Percentiles rank a stretch among this genome's conserved stretches.
These are phyloP conservation scores for Pulveroboletus sp. DNA, from an alignment of 768 basidiomycete species.

Conservation along the genomic window DNA sequence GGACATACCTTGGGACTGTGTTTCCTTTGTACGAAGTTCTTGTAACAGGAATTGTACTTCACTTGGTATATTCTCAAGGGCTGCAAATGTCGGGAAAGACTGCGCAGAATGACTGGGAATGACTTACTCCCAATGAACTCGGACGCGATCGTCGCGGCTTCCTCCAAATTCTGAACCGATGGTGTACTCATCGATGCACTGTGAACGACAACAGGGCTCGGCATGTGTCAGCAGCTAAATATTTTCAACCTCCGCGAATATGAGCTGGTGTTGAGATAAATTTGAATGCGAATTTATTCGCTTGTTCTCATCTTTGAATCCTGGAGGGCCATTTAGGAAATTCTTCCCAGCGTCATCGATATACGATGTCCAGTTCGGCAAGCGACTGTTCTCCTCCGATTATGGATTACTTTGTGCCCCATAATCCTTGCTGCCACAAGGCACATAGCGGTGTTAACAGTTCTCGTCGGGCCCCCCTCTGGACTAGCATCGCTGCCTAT, in stretches of 20 bases:
- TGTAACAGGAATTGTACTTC: slow-evolving; percentile 47
- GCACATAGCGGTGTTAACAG: background rate
- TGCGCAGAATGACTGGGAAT: background rate
- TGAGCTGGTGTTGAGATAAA: slow-evolving; percentile 5
- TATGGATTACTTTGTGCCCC: background rate
- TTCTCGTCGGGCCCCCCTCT: no score
- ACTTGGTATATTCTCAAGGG: slow-evolving; percentile 47
- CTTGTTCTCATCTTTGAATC: background rate
- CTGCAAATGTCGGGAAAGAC: slow-evolving; percentile 20
- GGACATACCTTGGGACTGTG: slow-evolving; percentile 37
- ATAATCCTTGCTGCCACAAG: slow-evolving; percentile 1
- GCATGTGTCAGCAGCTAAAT: slow-evolving; percentile 16
- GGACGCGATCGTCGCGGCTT: slow-evolving; percentile 46
- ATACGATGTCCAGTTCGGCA: slow-evolving; percentile 1
- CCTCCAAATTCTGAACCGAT: slow-evolving; percentile 40
- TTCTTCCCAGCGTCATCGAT: slow-evolving; percentile 10
- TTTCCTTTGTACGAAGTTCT: slow-evolving; percentile 45
- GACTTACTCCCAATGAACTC: slow-evolving; percentile 47
- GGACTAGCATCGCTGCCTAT: background rate
- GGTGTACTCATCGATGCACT: slow-evolving; percentile 29
- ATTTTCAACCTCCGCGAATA: slow-evolving; percentile 21
- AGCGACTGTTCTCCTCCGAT: background rate
- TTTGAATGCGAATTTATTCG: background rate
- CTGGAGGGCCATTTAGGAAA: background rate
- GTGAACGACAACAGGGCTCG: slow-evolving; percentile 1